Base-by-base conservation (phyloP, 2,329 filamentous ascomycete genomes). In the Colletotrichum sp. region DNA sequence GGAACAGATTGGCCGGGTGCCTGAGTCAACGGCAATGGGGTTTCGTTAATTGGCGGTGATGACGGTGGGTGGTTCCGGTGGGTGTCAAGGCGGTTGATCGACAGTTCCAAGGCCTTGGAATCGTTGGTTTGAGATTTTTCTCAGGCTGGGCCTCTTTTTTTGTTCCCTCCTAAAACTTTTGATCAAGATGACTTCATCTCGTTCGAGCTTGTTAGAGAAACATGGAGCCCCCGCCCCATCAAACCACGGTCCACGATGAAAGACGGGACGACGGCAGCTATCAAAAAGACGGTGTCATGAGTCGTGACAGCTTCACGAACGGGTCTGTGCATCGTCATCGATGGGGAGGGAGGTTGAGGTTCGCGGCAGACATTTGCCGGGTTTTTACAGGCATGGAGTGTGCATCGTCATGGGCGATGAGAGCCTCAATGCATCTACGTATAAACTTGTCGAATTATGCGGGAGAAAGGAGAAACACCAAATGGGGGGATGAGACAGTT, bases 151-250 rank as follows among this genome's bases (percentile, higher is more conserved):
- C 21, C 26, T 58, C 26, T 58, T 58, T 58, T 58, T 26, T 28
- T 6, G 24, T 18, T 13, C 43, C 9, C 3, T 2, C 18, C 1
- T 7, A 12, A 48, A 21, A 4, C 43, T 48, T 48, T 48, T 48
- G 43, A 7, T 64, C 26, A 34, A 56, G 34, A 73, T 68, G 73
- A 73, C 43, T 75, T 75, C 55, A 73, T 68, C 43, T 56, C 43
- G 52, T 62, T 71, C 52, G 52, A 66, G 68, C 36, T 5, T n/a
- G 62, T 62, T 30, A 52, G 30, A 7, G n/a, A 48, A 48, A 48
- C 43, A 30, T n/a, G 28, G 63, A 55, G 38, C 16, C 7, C 55
- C 16, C 21, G 30, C n/a, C 28, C 32, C 16, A 28, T 52, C 62
- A 36, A 34, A 30, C n/a, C 43, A 48, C 43, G 43, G 43, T 7